phyloP scores from a whole-genome alignment of 2,329 filamentous ascomycete genomes.

The Cadophora gregata region DNA sequence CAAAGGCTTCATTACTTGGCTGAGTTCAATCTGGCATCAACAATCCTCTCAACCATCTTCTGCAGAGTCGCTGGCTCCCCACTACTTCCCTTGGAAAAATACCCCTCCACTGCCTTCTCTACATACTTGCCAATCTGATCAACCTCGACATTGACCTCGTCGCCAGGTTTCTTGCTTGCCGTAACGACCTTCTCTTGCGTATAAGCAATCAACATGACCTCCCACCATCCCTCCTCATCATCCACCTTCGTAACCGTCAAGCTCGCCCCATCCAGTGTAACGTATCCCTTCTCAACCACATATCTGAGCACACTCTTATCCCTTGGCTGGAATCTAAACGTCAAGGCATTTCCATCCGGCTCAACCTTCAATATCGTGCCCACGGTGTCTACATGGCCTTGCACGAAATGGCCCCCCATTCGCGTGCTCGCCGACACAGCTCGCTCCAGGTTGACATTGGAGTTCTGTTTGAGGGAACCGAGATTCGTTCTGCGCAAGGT shows the following conservation, averaged over 20 bases:
- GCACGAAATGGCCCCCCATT: conserved; percentile 98
- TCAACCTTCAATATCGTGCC: conserved; percentile 75
- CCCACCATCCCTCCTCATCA: conserved; percentile 81
- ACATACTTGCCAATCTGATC: conserved; percentile 74
- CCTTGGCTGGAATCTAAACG: conserved; percentile 79
- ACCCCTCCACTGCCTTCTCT: conserved; percentile 86
- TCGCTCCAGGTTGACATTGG: conserved; percentile 88
- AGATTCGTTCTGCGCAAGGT: conserved; percentile 95
- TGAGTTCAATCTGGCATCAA: conserved; percentile 67
- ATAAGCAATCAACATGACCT: conserved; percentile 98
- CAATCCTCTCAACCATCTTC: conserved; percentile 75
- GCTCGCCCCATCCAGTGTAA: conserved; percentile 92
- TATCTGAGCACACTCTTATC: conserved; percentile 77
- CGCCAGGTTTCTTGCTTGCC: conserved; percentile 45
- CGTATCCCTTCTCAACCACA: conserved; percentile 94
- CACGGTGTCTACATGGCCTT: conserved; percentile 94
- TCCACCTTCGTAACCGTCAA: conserved; percentile 89
- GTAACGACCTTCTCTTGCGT: conserved; percentile 86
- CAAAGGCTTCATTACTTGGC: conserved; percentile 23
- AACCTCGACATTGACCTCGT: conserved; percentile 47
- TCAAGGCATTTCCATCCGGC: conserved; percentile 88
- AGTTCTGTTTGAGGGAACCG: conserved; percentile 70
- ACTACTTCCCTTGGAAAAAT: conserved; percentile 65
- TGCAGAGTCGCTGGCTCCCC: conserved; percentile 64
- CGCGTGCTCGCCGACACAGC: conserved; percentile 89